Evolutionary conservation across 176 grass and related monocot species (phyloP), one percentile per base, ranked within the genome.

Genomic region (Lolium perenne): DNA sequence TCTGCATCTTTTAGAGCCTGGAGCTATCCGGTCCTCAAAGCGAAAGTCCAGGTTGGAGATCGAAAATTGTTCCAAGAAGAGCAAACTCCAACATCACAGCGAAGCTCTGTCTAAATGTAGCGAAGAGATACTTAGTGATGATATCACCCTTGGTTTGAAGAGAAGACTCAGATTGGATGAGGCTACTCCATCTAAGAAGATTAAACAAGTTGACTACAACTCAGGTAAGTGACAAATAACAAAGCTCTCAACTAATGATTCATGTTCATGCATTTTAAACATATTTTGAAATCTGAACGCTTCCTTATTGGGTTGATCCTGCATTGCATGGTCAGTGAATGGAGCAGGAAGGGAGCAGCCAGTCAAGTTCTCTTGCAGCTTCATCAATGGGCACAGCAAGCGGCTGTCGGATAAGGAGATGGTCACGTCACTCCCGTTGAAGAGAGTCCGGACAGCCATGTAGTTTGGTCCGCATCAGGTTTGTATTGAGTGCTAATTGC

Each of bases 161-260:
- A 88, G 86, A 95, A 86, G 83, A 46, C 90, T 95, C 25, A 86
- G 71, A 46, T 80, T 95, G 88, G 90, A 95, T 3, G 93, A 92
- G 25, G 12, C 67, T 58, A 21, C 14, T 75, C 83, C 87, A 81
- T 17, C 54, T 18, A 95, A 92, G 80, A 95, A 78, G 90, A 90
- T 46, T 16, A 92, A 84, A 67, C 73, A 51, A 35, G 15, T 72
- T 22, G 81, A 91, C 68, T 64, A 45, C 71, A 48, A 5, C 50
- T 29, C 77, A 75, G 84, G 84, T 87, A 50, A 68, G 60, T 59
- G 45, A 21, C 3, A 66, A 76, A 21, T 21, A 56, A n/a, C n/a
- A 22, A 54, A 8, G 43, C 5, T 63, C 18, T 84, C 8, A 18
- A 49, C 25, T 41, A 38, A n/a, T 69, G 10, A 57, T 46, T 71